These are phyloP conservation scores for Ustilago xerochloae DNA, from an alignment of 1,284 basidiomycete species.

Conservation along the genomic window DNA sequence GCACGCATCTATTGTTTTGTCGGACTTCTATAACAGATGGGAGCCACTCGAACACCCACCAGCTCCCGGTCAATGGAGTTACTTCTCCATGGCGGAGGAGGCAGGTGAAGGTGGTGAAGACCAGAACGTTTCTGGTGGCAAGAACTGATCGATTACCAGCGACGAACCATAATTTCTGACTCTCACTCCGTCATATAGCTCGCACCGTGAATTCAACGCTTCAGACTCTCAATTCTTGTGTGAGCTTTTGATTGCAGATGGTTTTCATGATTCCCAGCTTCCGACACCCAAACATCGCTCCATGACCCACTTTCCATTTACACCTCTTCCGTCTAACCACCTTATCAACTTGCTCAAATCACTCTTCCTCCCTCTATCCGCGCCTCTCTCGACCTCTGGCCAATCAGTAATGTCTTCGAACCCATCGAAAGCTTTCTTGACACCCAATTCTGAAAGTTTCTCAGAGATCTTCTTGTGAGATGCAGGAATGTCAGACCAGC, in stretches of 20 bases:
- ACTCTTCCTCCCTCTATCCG: conserved; percentile 30
- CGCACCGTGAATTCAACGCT: not conserved
- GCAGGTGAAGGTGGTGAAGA: conserved; percentile 60
- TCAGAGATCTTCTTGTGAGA: conserved; percentile 58
- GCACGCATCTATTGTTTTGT: not conserved
- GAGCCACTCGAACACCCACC: conserved; percentile 85
- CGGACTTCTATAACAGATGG: conserved; percentile 74
- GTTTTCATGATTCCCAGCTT: conserved; percentile 21
- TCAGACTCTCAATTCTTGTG: not conserved
- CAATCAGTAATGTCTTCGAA: conserved; percentile 50
- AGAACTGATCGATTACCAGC: conserved; percentile 6
- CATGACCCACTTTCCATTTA: conserved; percentile 21
- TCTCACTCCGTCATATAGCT: not conserved
- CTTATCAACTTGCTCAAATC: conserved; percentile 38
- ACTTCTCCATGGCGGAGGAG: conserved; percentile 71
- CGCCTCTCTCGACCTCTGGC: conserved; percentile 31
- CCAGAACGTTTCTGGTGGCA: conserved; percentile 35
- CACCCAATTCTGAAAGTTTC: conserved; percentile 18
- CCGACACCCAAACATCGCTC: conserved; percentile 31
- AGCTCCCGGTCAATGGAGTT: conserved; percentile 85
- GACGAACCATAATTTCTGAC: not conserved
- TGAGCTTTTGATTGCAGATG: not conserved
- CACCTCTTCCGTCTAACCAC: conserved; percentile 35
- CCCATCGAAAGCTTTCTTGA: conserved; percentile 2
- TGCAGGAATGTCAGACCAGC: conserved; percentile 54